phyloP scores from a whole-genome alignment of 768 basidiomycete species.

The Serendipita sp. region DNA sequence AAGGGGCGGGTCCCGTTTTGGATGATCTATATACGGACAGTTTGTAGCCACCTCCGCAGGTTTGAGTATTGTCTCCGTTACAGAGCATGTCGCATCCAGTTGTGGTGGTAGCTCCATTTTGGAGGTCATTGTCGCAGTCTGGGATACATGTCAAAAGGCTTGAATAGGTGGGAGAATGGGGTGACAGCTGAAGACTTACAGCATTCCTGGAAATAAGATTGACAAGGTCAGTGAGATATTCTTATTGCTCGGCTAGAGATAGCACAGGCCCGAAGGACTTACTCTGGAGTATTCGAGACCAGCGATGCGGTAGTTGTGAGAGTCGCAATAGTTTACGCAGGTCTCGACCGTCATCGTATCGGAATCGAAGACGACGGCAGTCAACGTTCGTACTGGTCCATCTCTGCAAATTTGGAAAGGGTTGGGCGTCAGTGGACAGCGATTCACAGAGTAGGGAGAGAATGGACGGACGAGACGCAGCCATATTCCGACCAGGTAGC shows the following conservation, averaged over 20 bases:
- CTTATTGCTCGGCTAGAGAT: background rate
- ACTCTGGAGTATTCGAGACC: constrained; percentile 49
- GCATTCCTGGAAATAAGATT: constrained; percentile 23
- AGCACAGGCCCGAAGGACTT: background rate
- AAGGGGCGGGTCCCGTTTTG: constrained; percentile 41
- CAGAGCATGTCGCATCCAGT: constrained; percentile 43
- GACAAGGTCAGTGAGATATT: background rate
- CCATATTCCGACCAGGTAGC: constrained; percentile 15
- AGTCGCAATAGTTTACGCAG: constrained; percentile 30
- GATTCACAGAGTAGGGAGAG: background rate
- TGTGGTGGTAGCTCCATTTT: constrained; percentile 29
- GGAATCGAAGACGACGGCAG: constrained; percentile 26
- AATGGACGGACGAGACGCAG: constrained; percentile 13
- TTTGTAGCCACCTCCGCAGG: background rate
- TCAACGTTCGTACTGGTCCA: constrained; percentile 40
- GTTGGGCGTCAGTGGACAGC: background rate
- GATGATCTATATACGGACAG: constrained; percentile 37
- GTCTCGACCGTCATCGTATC: constrained; percentile 47
- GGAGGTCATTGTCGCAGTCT: constrained; percentile 51
- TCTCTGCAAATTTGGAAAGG: constrained; percentile 26
- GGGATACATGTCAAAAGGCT: constrained; percentile 5
- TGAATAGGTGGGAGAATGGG: background rate
- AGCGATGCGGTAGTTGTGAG: constrained; percentile 40
- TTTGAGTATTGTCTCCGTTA: constrained; percentile 37
- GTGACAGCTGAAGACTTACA: constrained; percentile 25